A percentile compares a stretch with the other conserved stretches of the same genome.
phyloP scores from a whole-genome alignment of 2,329 filamentous ascomycete species.

The Macrophomina tecta region DNA sequence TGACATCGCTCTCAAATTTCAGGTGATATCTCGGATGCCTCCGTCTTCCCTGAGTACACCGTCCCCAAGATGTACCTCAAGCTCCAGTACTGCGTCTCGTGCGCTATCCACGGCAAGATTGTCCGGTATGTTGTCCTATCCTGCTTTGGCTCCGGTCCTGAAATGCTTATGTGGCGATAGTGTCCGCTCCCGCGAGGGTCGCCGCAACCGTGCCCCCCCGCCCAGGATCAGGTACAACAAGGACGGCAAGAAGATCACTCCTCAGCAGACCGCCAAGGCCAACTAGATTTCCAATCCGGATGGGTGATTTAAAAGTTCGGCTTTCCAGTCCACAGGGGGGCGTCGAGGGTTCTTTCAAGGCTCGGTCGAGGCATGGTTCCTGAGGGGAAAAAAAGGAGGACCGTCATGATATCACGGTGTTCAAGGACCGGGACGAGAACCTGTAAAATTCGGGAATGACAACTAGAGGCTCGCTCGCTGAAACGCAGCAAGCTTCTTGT shows the following conservation, averaged over 20 bases:
- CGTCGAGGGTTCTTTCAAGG: conserved; percentile 25
- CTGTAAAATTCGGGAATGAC: conserved; percentile 25
- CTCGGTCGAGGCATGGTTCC: conserved; percentile 15
- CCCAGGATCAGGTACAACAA: conserved; percentile 99
- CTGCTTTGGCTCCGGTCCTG: background rate
- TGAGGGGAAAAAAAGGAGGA: conserved; percentile 23
- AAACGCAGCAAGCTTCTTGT: conserved; percentile 6
- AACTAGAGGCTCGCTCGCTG: background rate
- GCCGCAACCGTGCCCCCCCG: conserved; percentile 98
- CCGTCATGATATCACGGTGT: conserved; percentile 29
- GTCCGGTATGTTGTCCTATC: conserved; percentile 80
- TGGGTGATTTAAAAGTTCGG: conserved; percentile 6
- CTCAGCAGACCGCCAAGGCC: conserved; percentile 76
- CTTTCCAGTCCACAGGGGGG: conserved; percentile 1
- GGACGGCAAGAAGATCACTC: conserved; percentile 99
- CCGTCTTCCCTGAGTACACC: conserved; percentile 98
- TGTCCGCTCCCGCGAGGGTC: conserved; percentile 95
- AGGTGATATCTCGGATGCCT: conserved; percentile 99
- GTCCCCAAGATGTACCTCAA: conserved; percentile 99
- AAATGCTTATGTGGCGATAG: conserved; percentile 54
- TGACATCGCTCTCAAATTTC: conserved; percentile 31
- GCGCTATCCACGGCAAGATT: conserved; percentile 99
- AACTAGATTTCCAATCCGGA: conserved; percentile 15
- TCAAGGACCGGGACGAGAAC: conserved; percentile 26
- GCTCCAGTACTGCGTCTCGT: conserved; percentile 99